A percentile compares a stretch with the other conserved stretches of the same genome.
Evolutionary conservation across 2,329 filamentous ascomycete genomes (phyloP).

Genomic region (Exophiala sideris): DNA sequence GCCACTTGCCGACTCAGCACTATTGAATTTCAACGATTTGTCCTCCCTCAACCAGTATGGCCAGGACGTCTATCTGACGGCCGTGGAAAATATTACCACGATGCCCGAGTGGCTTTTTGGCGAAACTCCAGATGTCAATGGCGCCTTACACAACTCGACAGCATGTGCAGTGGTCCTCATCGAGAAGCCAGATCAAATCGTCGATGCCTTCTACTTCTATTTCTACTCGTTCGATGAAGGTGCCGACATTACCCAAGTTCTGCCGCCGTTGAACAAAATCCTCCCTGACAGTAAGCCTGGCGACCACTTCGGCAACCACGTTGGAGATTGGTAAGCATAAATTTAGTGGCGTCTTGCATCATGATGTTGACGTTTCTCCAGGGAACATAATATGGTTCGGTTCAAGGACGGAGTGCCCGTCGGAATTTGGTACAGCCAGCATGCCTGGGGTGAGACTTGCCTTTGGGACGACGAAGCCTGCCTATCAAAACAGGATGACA

Average conservation of each 20-base stretch:
- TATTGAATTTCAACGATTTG: conserved; percentile 47
- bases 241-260: conserved; percentile 77
- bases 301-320: conserved; percentile 84
- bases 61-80: conserved; percentile 48
- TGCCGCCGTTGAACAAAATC: conserved; percentile 18
- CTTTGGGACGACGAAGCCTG: conserved; percentile 44
- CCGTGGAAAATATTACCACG: conserved; percentile 45
- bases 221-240: conserved; percentile 98
- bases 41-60: conserved; percentile 43
- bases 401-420: conserved; percentile 80
- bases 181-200: conserved; percentile 50
- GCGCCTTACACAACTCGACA: conserved; percentile 50
- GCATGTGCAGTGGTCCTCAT: conserved; percentile 56
- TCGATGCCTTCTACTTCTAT: conserved; percentile 99
- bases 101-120: conserved; percentile 50
- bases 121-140: conserved; percentile 50
- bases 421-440: conserved; percentile 62
- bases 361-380: not conserved
- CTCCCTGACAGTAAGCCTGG: conserved; percentile 45
- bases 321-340: conserved; percentile 74
- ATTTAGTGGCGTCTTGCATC: not conserved
- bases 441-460: conserved; percentile 61
- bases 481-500: conserved; percentile 9
- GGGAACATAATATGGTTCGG: conserved; percentile 86
- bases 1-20: conserved; percentile 36